phyloP scores from a whole-genome alignment of 2,329 filamentous ascomycete genomes.

The Penicillium sp. region DNA sequence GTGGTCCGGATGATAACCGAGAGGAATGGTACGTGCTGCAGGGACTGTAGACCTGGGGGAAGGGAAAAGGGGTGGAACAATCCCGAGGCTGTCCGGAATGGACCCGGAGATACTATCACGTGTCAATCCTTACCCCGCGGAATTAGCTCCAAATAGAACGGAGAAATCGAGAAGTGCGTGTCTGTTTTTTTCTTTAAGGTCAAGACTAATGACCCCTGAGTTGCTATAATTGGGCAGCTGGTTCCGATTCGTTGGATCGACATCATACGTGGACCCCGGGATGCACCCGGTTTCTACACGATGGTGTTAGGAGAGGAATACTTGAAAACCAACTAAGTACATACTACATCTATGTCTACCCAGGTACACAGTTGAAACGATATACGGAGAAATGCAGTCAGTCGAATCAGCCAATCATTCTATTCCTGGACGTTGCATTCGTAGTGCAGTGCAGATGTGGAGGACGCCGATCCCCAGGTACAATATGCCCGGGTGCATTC shows the following conservation, averaged over 20 bases:
- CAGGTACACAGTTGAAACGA: not conserved
- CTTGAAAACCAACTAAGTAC: not conserved
- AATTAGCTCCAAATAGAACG: not conserved
- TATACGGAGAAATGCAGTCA: not conserved
- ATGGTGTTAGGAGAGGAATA: not conserved
- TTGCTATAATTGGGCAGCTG: not conserved
- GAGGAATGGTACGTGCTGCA: not conserved
- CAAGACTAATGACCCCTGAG: not conserved
- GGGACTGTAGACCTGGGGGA: not conserved
- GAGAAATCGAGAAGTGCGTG: not conserved
- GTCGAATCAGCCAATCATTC: not conserved
- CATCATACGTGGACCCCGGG: constrained; percentile 5
- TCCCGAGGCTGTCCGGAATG: not conserved
- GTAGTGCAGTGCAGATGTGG: too few relatives aligned
- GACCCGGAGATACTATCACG: not conserved
- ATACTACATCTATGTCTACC: not conserved
- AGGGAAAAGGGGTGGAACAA: not conserved
- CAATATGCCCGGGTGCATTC: constrained; percentile 15
- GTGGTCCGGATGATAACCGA: constrained; percentile 3
- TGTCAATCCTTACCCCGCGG: not conserved
- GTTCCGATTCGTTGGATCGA: not conserved
- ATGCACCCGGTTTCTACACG: constrained; percentile 12
- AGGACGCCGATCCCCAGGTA: not conserved
- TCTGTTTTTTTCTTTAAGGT: not conserved
- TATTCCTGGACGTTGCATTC: too few relatives aligned